phyloP scores from a whole-genome alignment of 306 rosid species.

The Fragaria iinumae region DNA sequence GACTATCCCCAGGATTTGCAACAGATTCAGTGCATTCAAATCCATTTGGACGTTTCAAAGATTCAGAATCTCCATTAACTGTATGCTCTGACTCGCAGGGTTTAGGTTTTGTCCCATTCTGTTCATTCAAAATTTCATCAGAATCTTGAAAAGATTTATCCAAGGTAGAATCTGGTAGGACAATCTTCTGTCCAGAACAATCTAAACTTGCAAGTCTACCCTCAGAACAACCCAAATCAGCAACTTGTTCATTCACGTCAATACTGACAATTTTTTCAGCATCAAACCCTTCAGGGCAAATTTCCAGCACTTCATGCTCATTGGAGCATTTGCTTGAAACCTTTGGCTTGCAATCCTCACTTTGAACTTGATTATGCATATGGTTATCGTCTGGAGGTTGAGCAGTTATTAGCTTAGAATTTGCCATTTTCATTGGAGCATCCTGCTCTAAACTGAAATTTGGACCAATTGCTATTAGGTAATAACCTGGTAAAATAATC shows the following conservation, averaged over 20 bases:
- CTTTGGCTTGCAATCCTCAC: constrained; percentile 36
- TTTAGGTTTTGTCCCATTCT: constrained; percentile 39
- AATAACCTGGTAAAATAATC: constrained; percentile 2
- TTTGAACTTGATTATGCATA: constrained; percentile 41
- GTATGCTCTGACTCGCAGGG: constrained; percentile 21
- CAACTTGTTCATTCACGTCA: constrained; percentile 30
- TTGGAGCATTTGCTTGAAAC: constrained; percentile 33
- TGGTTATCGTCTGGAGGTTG: constrained; percentile 24
- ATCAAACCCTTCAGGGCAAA: constrained; percentile 36
- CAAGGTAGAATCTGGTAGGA: constrained; percentile 22
- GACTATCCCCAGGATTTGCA: constrained; percentile 31
- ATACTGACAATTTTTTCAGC: constrained; percentile 19
- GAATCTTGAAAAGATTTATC: constrained; percentile 28
- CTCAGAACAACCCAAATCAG: constrained; percentile 30
- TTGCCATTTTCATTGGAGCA: constrained; percentile 36
- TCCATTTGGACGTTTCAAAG: constrained; percentile 31
- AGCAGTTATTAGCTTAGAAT: constrained; percentile 20
- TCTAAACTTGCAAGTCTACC: constrained; percentile 33
- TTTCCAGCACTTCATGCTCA: constrained; percentile 31
- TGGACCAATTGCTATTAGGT: constrained; percentile 35
- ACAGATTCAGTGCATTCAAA: constrained; percentile 27
- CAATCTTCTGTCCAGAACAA: constrained; percentile 30
- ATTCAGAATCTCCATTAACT: constrained; percentile 29
- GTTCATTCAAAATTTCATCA: constrained; percentile 30
- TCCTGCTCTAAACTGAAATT: constrained; percentile 80